Conservation (phyloP, 2,329 filamentous ascomycete genomes). For the Cercospora sesami region DNA sequence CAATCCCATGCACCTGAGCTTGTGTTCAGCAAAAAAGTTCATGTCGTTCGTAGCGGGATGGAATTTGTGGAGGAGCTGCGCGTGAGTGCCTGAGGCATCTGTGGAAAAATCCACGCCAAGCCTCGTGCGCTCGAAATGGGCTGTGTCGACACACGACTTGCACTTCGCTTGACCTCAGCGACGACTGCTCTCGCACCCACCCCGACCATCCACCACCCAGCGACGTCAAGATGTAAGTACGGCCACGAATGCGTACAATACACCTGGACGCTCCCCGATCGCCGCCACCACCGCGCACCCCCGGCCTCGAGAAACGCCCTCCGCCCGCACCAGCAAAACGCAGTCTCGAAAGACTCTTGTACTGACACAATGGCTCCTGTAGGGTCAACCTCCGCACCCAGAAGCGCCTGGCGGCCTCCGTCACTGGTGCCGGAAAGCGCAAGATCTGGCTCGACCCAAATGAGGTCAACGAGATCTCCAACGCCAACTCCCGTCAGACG, state of each 20-base stretch:
- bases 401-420: conserved; percentile 98
- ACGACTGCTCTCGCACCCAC: conserved; percentile 15
- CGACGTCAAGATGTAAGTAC: conserved; percentile 36
- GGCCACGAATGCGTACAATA: conserved; percentile 4
- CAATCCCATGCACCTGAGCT: not conserved
- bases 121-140: conserved; percentile 9
- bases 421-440: conserved; percentile 98
- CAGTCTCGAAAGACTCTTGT: conserved; percentile 9
- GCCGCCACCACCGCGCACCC: conserved; percentile 10
- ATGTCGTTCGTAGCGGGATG: not conserved
- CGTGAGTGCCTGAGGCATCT: not conserved
- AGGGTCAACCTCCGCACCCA: conserved; percentile 99
- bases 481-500: conserved; percentile 99
- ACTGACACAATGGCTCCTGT: conserved; percentile 40
- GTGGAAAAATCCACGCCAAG: conserved; percentile 9
- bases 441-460: conserved; percentile 99
- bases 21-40: not conserved
- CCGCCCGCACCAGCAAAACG: conserved; percentile 11
- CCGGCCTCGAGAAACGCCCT: conserved; percentile 14
- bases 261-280: conserved; percentile 6
- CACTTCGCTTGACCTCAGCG: conserved; percentile 10
- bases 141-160: conserved; percentile 7
- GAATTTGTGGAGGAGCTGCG: not conserved
- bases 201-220: conserved; percentile 32
- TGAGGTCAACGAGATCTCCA: conserved; percentile 98